phyloP scores from a whole-genome alignment of 2,329 filamentous ascomycete species.

The Colletotrichum echinochloae region DNA sequence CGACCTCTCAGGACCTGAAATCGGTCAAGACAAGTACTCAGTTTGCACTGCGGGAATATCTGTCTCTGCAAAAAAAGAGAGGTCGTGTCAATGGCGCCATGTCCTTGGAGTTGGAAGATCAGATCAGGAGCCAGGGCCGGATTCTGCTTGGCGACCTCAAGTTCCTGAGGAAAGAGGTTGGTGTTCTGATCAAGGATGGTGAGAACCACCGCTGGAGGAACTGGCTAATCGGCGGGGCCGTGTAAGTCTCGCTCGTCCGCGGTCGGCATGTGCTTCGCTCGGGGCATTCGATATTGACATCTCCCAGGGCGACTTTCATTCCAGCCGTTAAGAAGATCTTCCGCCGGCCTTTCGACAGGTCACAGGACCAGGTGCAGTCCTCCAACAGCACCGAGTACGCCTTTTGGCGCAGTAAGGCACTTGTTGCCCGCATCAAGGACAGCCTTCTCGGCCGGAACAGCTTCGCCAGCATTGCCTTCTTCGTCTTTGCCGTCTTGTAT shows the following conservation, averaged over 20 bases:
- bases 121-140: constrained; percentile 56
- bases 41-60: constrained; percentile 52
- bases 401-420: constrained; percentile 62
- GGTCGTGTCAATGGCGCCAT: constrained; percentile 46
- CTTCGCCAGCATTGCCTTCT: constrained; percentile 63
- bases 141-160: constrained; percentile 59
- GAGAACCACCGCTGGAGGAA: constrained; percentile 65
- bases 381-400: constrained; percentile 70
- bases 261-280: too few relatives aligned
- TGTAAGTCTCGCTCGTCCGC: constrained; percentile 54
- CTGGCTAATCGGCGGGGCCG: constrained; percentile 63
- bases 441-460: constrained; percentile 58
- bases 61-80: constrained; percentile 49
- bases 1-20: constrained; percentile 47
- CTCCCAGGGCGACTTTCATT: constrained; percentile 61
- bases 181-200: constrained; percentile 55
- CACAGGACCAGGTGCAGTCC: constrained; percentile 46
- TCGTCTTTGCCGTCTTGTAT: constrained; percentile 68
- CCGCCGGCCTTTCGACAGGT: constrained; percentile 57
- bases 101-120: constrained; percentile 55
- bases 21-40: constrained; percentile 51
- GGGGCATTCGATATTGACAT: neutral
- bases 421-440: constrained; percentile 62
- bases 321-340: constrained; percentile 65
- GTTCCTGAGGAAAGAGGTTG: constrained; percentile 58